phyloP scores from a whole-genome alignment of 768 basidiomycete genomes.

The Rhizopogon vinicolor region DNA sequence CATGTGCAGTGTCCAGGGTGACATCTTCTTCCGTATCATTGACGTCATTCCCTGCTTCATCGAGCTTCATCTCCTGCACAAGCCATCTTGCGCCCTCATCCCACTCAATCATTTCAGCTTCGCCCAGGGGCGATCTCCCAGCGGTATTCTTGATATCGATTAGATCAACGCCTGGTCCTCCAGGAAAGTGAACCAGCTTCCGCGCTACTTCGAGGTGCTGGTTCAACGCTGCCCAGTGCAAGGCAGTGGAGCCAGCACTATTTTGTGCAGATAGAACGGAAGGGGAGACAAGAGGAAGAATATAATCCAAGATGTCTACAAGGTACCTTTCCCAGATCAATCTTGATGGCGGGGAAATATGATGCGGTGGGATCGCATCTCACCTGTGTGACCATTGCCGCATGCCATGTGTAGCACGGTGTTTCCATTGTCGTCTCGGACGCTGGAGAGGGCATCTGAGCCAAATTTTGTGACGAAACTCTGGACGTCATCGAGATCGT shows the following conservation, averaged over 20 bases:
- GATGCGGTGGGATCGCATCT: slow-evolving; percentile 15
- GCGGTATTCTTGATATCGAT: slow-evolving; percentile 76
- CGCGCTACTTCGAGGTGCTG: slow-evolving; percentile 61
- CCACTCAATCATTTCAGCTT: slow-evolving; percentile 77
- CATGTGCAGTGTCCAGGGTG: slow-evolving; percentile 27
- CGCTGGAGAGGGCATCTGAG: slow-evolving; percentile 35
- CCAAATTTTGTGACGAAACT: slow-evolving; percentile 62
- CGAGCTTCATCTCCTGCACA: slow-evolving; percentile 76
- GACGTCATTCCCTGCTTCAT: slow-evolving; percentile 38
- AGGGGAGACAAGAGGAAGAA: slow-evolving; percentile 57
- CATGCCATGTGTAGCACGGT: slow-evolving; percentile 81
- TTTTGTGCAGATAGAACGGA: slow-evolving; percentile 62
- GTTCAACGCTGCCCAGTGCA: slow-evolving; percentile 93
- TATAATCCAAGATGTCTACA: slow-evolving; percentile 70
- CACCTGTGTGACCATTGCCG: slow-evolving; percentile 88
- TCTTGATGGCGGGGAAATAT: slow-evolving; percentile 6
- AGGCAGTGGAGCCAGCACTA: slow-evolving; percentile 68
- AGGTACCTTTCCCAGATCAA: slow-evolving; percentile 42
- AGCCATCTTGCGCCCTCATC: slow-evolving; percentile 84
- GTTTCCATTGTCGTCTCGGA: slow-evolving; percentile 77
- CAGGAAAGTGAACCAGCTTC: slow-evolving; percentile 51
- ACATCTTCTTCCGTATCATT: slow-evolving; percentile 28
- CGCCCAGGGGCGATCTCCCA: slow-evolving; percentile 73
- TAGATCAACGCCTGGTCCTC: slow-evolving; percentile 57
- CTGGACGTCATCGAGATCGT: slow-evolving; percentile 77